A percentile compares a stretch with the other conserved stretches of the same genome.
phyloP scores from a whole-genome alignment of 73 alveolate genomes.

The Paramecium sonneborni region DNA sequence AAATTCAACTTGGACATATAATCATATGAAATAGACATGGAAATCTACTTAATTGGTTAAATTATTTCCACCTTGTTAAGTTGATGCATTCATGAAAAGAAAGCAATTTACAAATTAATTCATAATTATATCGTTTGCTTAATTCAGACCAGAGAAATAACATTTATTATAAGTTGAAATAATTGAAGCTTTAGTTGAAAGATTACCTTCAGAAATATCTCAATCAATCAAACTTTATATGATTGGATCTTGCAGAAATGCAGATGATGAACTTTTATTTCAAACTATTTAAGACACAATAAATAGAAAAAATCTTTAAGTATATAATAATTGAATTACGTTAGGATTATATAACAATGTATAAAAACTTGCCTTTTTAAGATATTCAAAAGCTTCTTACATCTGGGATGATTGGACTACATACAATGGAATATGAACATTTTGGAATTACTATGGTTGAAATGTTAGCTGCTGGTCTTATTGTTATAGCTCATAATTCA shows the following conservation, averaged over 20 bases:
- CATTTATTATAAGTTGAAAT: slow-evolving; percentile 84
- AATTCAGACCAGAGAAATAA: slow-evolving; percentile 98
- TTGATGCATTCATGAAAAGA: not conserved
- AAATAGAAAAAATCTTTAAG: slow-evolving; percentile 61
- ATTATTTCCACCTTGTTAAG: slow-evolving; percentile 21
- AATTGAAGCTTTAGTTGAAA: slow-evolving; percentile 60
- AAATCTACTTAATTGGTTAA: not conserved
- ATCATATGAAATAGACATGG: slow-evolving; percentile 62
- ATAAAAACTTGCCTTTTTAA: slow-evolving; percentile 74
- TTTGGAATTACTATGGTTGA: slow-evolving; percentile 97
- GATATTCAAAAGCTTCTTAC: slow-evolving; percentile 74
- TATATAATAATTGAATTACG: slow-evolving; percentile 33
- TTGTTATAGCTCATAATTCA: slow-evolving; percentile 96
- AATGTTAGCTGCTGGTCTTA: slow-evolving; percentile 95
- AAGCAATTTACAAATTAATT: slow-evolving; percentile 66
- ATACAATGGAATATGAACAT: slow-evolving; percentile 95
- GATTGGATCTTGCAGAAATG: slow-evolving; percentile 88
- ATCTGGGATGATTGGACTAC: slow-evolving; percentile 90
- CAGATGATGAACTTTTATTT: slow-evolving; percentile 72
- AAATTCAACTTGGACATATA: slow-evolving; percentile 71
- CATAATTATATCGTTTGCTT: slow-evolving; percentile 91
- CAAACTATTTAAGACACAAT: slow-evolving; percentile 57
- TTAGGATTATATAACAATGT: slow-evolving; percentile 72
- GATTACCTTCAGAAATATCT: slow-evolving; percentile 51
- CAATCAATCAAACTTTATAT: slow-evolving; percentile 69